Evolutionary conservation across 768 basidiomycete species (phyloP), one percentile per base, ranked within the genome.

Genomic region (Mycena venus): DNA sequence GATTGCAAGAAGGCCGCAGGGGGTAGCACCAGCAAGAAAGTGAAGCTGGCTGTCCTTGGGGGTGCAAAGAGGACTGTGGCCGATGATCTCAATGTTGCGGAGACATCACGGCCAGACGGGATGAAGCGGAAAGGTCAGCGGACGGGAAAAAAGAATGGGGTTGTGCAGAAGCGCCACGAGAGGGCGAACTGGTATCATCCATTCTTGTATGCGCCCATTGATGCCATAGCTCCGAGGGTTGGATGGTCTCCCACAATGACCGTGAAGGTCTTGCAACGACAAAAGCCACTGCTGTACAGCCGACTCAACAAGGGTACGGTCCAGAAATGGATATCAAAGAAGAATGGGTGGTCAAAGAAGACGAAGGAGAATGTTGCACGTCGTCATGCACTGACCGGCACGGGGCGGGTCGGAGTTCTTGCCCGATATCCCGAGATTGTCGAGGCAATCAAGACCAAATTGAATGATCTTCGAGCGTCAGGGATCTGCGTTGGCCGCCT

Each of bases 151-250:
- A 32, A 58, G 42, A 63, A 68, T 17, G 78, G 78, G 17, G 71
- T 66, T 3, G 31, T 75, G 15, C 75, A 75, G 49, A 47, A 44
- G 2, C 29, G 59, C 2, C 69, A 66, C 11, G 1, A 27, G 23
- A 53, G 74, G 2, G 70, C 71, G 0, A 79, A 78, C 47, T 78
- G 78, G 78, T 79, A 56, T 40, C 75, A 79, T 56, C 78, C 78
- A 2, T 75, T 78, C 58, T 60, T 79, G 27, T 79, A 64, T 72
- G 21, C 17, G 4, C 27, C 11, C 17, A 79, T 79, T 32, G 59
- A 64, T 27, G 19, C 27, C 2, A 40, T 55, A 0, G 51, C 53
- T 3, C 65, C 51, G 11, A 17, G 36, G 17, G 66, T 67, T 21
- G 51, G 36, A n/a, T 67, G 66, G 66, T 55, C 66, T 4, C 66